Percentiles rank a stretch among this genome's conserved stretches.
These are phyloP conservation scores for Xylaria hypoxylon DNA, from an alignment of 2,329 filamentous ascomycete genomes.

Conservation along the genomic window DNA sequence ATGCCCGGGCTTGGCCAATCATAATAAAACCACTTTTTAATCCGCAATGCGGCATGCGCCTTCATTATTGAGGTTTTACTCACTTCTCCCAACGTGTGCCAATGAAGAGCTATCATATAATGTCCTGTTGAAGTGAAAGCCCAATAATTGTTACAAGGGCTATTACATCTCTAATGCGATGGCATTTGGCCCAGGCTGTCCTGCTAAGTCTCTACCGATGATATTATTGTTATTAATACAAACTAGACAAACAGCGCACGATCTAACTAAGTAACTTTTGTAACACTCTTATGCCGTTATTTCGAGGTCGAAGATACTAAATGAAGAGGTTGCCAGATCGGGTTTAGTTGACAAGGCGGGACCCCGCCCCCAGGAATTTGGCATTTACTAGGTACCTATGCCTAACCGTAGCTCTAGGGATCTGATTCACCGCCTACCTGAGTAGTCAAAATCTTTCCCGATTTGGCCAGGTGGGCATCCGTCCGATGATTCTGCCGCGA, in stretches of 20 bases:
- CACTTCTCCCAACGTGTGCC: slow-evolving; percentile 23
- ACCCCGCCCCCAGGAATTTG: slow-evolving; percentile 5
- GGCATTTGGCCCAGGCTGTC: not conserved
- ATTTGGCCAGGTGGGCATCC: slow-evolving; percentile 27
- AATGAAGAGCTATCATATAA: not conserved
- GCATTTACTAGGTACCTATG: too few species aligned
- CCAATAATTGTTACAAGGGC: not conserved
- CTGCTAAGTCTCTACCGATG: not conserved
- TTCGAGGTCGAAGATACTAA: not conserved
- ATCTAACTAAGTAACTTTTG: not conserved
- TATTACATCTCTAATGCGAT: not conserved
- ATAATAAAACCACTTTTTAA: slow-evolving; percentile 42
- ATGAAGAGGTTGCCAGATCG: not conserved
- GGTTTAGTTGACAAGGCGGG: not conserved
- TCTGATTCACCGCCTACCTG: slow-evolving; percentile 32
- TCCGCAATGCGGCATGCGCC: slow-evolving; percentile 36
- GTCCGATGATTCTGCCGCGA: slow-evolving; percentile 47
- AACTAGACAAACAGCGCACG: not conserved
- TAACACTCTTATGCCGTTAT: not conserved
- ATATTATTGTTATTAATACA: not conserved
- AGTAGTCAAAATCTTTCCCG: slow-evolving; percentile 13
- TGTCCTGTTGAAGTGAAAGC: slow-evolving; percentile 4
- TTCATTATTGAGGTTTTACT: slow-evolving; percentile 31
- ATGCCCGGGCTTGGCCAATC: slow-evolving; percentile 30
- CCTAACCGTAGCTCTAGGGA: not conserved